Conservation (phyloP, 805 yeast species). For the Starmerella potacharoeniae region DNA sequence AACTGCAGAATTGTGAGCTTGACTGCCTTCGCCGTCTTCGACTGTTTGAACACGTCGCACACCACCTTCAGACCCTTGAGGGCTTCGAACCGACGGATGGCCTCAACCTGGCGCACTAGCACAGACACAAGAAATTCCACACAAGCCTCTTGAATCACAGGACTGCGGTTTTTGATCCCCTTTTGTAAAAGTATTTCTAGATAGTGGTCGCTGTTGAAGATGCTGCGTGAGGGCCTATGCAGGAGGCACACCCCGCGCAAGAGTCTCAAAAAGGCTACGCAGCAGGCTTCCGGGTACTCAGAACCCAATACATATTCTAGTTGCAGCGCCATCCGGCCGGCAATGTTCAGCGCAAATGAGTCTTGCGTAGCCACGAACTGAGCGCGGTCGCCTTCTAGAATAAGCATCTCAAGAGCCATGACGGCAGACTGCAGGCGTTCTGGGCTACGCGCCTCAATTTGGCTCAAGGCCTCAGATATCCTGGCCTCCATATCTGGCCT, state of each 20-base stretch:
- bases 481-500: not conserved
- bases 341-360: conserved; percentile 41
- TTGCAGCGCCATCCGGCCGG: conserved; percentile 26
- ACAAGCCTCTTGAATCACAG: conserved; percentile 30
- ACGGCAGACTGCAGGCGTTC: not conserved
- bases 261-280: conserved; percentile 21
- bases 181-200: conserved; percentile 7
- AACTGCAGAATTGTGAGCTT: conserved; percentile 59
- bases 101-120: conserved; percentile 45
- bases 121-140: conserved; percentile 49
- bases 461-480: not conserved
- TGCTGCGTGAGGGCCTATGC: conserved; percentile 43
- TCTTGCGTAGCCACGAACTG: conserved; percentile 42
- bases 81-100: conserved; percentile 47
- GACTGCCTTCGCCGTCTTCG: conserved; percentile 38
- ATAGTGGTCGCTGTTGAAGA: conserved; percentile 38
- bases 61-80: conserved; percentile 44
- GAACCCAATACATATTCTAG: conserved; percentile 6
- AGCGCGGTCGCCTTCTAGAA: conserved; percentile 7
- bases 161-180: conserved; percentile 9
- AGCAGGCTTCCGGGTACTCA: not conserved
- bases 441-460: conserved; percentile 10
- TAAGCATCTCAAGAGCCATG: not conserved
- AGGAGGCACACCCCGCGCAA: conserved; percentile 51
- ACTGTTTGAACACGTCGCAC: conserved; percentile 36